Base-by-base conservation (phyloP, 169 alveolate species). In the Cryptosporidium viatorum region DNA sequence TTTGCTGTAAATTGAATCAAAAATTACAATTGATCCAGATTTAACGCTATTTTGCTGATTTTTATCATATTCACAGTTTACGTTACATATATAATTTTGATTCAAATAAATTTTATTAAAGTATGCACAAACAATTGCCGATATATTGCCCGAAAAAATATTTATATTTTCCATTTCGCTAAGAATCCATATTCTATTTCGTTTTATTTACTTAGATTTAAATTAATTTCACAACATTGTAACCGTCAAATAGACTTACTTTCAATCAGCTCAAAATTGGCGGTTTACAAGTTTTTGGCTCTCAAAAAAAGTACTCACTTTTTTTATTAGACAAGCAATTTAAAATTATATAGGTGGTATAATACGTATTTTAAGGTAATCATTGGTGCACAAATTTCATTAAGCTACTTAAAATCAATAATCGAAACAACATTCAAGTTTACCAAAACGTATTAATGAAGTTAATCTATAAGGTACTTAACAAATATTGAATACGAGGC, bases 211-310 rank as follows among this genome's bases (percentile, higher is more conserved):
- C 2, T 37, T 29, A 12, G 33, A n/a, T 10, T 10, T 65, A 3
- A 8, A n/a, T 65, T 31, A n/a, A 35, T n/a, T 29, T 33, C 33
- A 29, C 4, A 59, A n/a, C n/a, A n/a, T n/a, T 55, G 16, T 5
- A 26, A 55, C 12, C 39, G 5, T 55, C 37, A 55, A 55, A 55
- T 9, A 2, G 67, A 55, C 67, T 21, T 55, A 8, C 29, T 9
- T 55, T 55, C 35, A 55, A 8, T 55, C 1, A 2, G 35, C 26
- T n/a, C 39, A 7, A 29, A 23, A n/a, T 73, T 50, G 86, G 86
- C 86, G 86, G 71, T 73, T 23, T 70, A 18, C 58, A 52, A 71
- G n/a, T 37, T 45, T 55, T 73, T 73, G 86, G 86, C 86, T 73
- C 86, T 73, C 8, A 48, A 37, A 37, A 18, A 68, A 21, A 41